Conservation (phyloP, 768 basidiomycete genomes). For the Suillus bovinus region DNA sequence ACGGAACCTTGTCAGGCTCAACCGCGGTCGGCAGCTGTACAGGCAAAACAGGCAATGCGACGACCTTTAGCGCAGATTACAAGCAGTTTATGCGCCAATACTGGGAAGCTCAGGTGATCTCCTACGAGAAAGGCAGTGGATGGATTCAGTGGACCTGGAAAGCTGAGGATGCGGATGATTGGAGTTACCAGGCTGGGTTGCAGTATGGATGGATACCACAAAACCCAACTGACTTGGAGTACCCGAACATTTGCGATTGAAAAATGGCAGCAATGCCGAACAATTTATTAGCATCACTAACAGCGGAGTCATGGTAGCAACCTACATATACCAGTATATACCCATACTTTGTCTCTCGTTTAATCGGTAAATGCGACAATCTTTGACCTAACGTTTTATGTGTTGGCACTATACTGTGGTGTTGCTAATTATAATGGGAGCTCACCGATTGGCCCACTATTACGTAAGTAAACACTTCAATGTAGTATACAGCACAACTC, state of each 20-base stretch:
- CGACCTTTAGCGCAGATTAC: conserved; percentile 61
- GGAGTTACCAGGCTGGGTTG: conserved; percentile 74
- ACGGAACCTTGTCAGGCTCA: conserved; percentile 42
- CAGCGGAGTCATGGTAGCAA: background rate
- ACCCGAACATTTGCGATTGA: conserved; percentile 61
- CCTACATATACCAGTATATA: background rate
- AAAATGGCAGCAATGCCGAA: background rate
- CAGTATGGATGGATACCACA: conserved; percentile 78
- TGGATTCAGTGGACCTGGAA: conserved; percentile 86
- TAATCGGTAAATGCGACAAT: background rate
- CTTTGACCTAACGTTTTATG: too few relatives aligned
- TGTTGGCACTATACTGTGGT: too few relatives aligned
- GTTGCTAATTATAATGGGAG: too few relatives aligned
- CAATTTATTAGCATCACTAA: background rate
- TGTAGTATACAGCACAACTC: background rate
- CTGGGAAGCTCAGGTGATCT: conserved; percentile 81
- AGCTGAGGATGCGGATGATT: conserved; percentile 71
- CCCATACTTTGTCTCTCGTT: background rate
- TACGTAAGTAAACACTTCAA: too few relatives aligned
- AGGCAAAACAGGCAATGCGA: conserved; percentile 60
- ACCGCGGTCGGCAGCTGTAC: conserved; percentile 37
- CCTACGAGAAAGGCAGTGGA: conserved; percentile 65
- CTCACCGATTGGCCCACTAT: too few relatives aligned
- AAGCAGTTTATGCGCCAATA: conserved; percentile 64
- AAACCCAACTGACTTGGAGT: conserved; percentile 63